phyloP scores from a whole-genome alignment of 768 basidiomycete genomes.

The Rhizopogon vulgaris region DNA sequence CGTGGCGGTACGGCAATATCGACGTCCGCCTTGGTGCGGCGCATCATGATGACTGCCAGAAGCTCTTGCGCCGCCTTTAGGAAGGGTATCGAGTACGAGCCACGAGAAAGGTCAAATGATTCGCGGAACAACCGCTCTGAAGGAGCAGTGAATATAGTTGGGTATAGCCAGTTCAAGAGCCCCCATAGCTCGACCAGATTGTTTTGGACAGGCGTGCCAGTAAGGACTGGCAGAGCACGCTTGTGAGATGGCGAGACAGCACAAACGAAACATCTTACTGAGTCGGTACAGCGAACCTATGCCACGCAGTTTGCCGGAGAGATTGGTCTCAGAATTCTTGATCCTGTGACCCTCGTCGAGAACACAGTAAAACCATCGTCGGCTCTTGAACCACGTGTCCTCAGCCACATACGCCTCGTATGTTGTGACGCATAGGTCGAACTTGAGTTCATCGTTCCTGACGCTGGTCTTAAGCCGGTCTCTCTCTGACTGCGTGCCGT shows the following conservation, averaged over 20 bases:
- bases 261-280: constrained; percentile 25
- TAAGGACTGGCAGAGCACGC: constrained; percentile 40
- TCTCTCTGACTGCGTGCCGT: constrained; percentile 51
- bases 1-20: constrained; percentile 46
- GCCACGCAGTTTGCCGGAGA: constrained; percentile 48
- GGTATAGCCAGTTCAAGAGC: constrained; percentile 51
- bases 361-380: constrained; percentile 51
- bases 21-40: constrained; percentile 51
- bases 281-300: constrained; percentile 53
- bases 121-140: constrained; percentile 44
- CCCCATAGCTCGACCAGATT: constrained; percentile 55
- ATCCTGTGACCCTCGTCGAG: constrained; percentile 69
- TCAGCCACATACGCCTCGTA: constrained; percentile 61
- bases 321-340: constrained; percentile 57
- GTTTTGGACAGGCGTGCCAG: constrained; percentile 72
- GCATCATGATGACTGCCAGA: constrained; percentile 49
- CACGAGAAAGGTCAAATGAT: constrained; percentile 48
- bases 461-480: constrained; percentile 44
- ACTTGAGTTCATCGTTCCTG: constrained; percentile 26
- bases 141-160: constrained; percentile 41
- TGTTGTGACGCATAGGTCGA: constrained; percentile 58
- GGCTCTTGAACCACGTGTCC: constrained; percentile 54
- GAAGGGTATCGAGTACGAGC: constrained; percentile 44
- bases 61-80: constrained; percentile 43
- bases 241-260: neutral